phyloP scores from a whole-genome alignment of 768 basidiomycete genomes.

The Porphyrellus cyaneotinctus region DNA sequence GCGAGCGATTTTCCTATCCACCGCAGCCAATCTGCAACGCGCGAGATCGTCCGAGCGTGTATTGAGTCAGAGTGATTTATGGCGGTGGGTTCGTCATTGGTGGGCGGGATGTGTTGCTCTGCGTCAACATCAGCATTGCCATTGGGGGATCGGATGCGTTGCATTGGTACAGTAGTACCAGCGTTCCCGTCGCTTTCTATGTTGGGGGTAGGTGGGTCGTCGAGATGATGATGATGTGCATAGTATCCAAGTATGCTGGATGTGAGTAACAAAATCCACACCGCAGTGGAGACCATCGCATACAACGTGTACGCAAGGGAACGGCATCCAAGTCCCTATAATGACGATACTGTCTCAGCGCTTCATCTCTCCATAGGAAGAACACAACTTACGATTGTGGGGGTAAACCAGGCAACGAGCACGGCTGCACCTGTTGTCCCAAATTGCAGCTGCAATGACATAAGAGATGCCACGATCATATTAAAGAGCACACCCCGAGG shows the following conservation, averaged over 20 bases:
- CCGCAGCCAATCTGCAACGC: conserved; percentile 18
- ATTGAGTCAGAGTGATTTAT: not conserved
- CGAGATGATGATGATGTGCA: conserved; percentile 7
- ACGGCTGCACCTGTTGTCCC: conserved; percentile 29
- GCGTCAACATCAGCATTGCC: no score
- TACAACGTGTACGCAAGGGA: conserved; percentile 32
- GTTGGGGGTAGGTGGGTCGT: not conserved
- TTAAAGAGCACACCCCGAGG: conserved; percentile 23
- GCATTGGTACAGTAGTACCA: not conserved
- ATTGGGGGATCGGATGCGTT: not conserved
- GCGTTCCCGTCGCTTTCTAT: not conserved
- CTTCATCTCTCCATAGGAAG: not conserved
- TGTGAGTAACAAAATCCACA: conserved; percentile 30
- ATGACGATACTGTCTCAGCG: not conserved
- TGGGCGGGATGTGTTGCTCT: no score
- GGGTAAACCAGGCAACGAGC: conserved; percentile 27
- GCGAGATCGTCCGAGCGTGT: not conserved
- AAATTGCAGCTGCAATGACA: conserved; percentile 33
- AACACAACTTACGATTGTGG: conserved; percentile 23
- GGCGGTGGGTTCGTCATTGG: not conserved
- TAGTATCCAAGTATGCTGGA: conserved; percentile 29
- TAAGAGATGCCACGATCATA: conserved; percentile 29
- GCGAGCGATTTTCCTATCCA: conserved; percentile 29
- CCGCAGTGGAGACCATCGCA: conserved; percentile 24
- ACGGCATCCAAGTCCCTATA: conserved; percentile 34